Evolutionary conservation across 768 basidiomycete species (phyloP).

Genomic region (Serpula lacrymans): DNA sequence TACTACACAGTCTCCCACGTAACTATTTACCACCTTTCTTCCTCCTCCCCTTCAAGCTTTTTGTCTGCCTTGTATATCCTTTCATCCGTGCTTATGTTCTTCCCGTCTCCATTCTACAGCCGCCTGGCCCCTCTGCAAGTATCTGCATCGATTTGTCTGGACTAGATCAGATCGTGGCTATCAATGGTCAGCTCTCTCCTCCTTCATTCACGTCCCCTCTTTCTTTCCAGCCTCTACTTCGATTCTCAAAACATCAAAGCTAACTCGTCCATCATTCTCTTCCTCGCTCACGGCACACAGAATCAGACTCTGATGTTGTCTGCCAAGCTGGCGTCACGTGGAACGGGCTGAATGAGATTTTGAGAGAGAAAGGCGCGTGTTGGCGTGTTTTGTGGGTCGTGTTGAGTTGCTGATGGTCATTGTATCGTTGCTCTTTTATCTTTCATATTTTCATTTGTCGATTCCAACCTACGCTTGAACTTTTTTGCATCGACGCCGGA

Average conservation of each 20-base stretch:
- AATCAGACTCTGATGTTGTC: slow-evolving; percentile 63
- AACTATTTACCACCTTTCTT: too few relatives aligned
- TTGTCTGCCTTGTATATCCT: slow-evolving; percentile 1
- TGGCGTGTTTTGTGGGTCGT: neutral
- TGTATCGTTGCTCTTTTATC: too few relatives aligned
- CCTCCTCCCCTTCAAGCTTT: neutral
- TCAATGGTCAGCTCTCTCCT: slow-evolving; percentile 39
- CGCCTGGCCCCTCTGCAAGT: slow-evolving; percentile 36
- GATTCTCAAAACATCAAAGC: too few relatives aligned
- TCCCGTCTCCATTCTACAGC: slow-evolving; percentile 2
- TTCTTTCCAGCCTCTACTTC: neutral
- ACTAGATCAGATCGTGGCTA: slow-evolving; percentile 58
- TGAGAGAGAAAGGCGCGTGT: slow-evolving; percentile 49
- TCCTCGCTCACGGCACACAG: too few relatives aligned
- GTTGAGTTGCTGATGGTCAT: neutral
- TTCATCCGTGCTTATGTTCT: too few relatives aligned
- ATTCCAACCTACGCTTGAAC: too few relatives aligned
- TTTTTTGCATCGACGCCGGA: too few relatives aligned
- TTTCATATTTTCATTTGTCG: too few relatives aligned
- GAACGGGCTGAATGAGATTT: slow-evolving; percentile 66
- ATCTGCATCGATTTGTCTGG: slow-evolving; percentile 58
- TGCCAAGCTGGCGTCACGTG: slow-evolving; percentile 75
- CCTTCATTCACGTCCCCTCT: neutral
- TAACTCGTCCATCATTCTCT: too few relatives aligned
- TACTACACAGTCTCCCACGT: too few relatives aligned